These are phyloP conservation scores for Lactarius akahatsu DNA, from an alignment of 768 basidiomycete genomes.

Conservation along the genomic window DNA sequence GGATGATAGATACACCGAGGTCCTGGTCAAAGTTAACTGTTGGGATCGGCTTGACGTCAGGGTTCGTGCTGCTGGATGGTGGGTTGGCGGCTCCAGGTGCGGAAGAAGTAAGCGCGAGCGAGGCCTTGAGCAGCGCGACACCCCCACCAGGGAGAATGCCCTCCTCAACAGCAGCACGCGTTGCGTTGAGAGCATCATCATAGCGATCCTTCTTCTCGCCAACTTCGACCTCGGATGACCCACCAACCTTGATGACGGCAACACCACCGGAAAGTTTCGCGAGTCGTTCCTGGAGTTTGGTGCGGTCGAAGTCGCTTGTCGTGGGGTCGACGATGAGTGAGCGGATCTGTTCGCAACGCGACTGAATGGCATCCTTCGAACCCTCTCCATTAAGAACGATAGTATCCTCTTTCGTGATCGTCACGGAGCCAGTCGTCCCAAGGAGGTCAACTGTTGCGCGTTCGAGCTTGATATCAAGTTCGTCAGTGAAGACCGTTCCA, in stretches of 20 bases:
- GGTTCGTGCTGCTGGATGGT: conserved; percentile 35
- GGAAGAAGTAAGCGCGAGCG: conserved; percentile 59
- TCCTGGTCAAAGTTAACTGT: conserved; percentile 96
- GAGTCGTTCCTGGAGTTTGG: conserved; percentile 94
- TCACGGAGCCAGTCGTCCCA: conserved; percentile 86
- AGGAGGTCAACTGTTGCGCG: conserved; percentile 85
- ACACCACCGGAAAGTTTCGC: conserved; percentile 97
- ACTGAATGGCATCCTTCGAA: conserved; percentile 83
- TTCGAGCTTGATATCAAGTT: conserved; percentile 95
- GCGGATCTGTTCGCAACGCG: conserved; percentile 96
- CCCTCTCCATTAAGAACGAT: conserved; percentile 94
- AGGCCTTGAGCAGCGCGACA: conserved; percentile 87
- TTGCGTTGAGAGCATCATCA: conserved; percentile 97
- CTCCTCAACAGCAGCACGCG: conserved; percentile 96
- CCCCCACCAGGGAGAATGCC: conserved; percentile 98
- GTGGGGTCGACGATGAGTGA: conserved; percentile 74
- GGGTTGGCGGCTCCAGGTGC: conserved; percentile 32
- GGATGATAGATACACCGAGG: conserved; percentile 91
- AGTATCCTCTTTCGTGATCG: conserved; percentile 97
- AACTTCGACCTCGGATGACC: conserved; percentile 91
- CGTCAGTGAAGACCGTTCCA: conserved; percentile 93
- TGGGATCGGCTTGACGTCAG: conserved; percentile 64
- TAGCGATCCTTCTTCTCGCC: conserved; percentile 99
- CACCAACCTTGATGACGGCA: conserved; percentile 98
- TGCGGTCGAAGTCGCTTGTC: conserved; percentile 91